These are phyloP conservation scores for Amphicarpaea edgeworthii DNA, from an alignment of 306 rosid species.

Conservation along the genomic window DNA sequence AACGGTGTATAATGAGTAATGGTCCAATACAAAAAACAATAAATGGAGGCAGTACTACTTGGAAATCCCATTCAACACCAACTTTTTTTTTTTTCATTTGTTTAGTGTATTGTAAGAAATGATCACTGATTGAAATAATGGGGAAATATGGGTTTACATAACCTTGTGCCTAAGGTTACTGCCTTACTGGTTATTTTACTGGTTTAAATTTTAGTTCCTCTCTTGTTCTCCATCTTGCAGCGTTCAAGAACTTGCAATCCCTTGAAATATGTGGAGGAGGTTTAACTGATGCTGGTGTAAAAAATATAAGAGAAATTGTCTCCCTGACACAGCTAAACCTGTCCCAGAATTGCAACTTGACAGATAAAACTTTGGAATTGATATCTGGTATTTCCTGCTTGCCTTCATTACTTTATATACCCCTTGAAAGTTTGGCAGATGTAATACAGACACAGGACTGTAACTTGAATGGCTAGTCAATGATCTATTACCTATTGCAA, in stretches of 20 bases:
- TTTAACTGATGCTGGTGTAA: constrained; percentile 89
- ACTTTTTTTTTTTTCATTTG: background rate
- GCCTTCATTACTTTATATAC: constrained; percentile 25
- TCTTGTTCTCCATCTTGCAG: constrained; percentile 54
- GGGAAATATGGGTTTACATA: constrained; percentile 24
- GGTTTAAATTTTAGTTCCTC: constrained; percentile 28
- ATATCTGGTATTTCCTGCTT: constrained; percentile 71
- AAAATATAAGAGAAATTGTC: constrained; percentile 79
- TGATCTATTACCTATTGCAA: background rate
- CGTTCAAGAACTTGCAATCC: constrained; percentile 84
- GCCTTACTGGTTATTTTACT: constrained; percentile 9
- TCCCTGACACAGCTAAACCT: constrained; percentile 86
- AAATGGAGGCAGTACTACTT: constrained; percentile 12
- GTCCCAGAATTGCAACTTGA: constrained; percentile 90
- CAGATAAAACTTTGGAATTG: constrained; percentile 88
- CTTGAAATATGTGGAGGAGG: constrained; percentile 97
- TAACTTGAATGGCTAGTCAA: constrained; percentile 19
- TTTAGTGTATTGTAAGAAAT: constrained; percentile 11
- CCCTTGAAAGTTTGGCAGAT: constrained; percentile 15
- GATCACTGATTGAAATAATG: constrained; percentile 23
- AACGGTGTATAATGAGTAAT: background rate
- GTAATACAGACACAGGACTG: background rate
- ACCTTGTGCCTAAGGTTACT: constrained; percentile 5
- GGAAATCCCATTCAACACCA: constrained; percentile 29
- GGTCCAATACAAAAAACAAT: background rate